These are phyloP conservation scores for Millerago galiae DNA, from an alignment of 805 yeast genomes.

Conservation along the genomic window DNA sequence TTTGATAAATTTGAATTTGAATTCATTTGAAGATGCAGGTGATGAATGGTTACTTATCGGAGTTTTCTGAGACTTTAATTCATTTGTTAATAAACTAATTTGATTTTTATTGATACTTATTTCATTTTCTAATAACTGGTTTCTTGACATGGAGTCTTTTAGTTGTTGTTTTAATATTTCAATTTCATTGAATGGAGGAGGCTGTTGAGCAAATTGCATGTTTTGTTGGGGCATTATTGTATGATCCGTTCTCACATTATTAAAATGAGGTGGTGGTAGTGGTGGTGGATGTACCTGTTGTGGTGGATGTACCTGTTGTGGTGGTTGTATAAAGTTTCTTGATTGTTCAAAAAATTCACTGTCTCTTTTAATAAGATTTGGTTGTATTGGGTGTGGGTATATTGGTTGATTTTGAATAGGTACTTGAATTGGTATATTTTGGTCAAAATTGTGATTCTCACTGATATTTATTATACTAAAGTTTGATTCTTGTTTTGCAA, in stretches of 20 bases:
- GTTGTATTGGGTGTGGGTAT: background rate
- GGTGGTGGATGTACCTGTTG: slow-evolving; percentile 1
- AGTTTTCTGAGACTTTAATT: slow-evolving; percentile 4
- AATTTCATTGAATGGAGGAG: background rate
- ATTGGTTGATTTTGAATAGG: slow-evolving; percentile 3
- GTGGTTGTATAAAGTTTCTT: background rate
- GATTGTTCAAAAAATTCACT: background rate
- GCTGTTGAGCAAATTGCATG: background rate
- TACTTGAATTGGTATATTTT: too few species aligned
- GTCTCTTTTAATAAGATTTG: background rate
- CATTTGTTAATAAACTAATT: slow-evolving; percentile 8
- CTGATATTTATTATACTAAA: too few species aligned
- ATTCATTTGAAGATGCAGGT: slow-evolving; percentile 8
- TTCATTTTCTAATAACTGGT: slow-evolving; percentile 15
- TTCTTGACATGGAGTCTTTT: slow-evolving; percentile 10
- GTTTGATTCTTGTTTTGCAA: too few species aligned
- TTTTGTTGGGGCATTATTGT: too few species aligned
- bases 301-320: slow-evolving; percentile 3
- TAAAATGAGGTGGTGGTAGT: too few species aligned
- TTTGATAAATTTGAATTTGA: slow-evolving; percentile 15
- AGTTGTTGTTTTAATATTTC: slow-evolving; percentile 11
- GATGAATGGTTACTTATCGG: slow-evolving; percentile 2
- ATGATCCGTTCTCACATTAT: too few species aligned
- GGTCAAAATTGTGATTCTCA: too few species aligned
- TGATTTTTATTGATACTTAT: slow-evolving; percentile 7